Percentiles rank a stretch among this genome's conserved stretches.
Conservation (phyloP, 2,329 filamentous ascomycete genomes). For the Pyrenophora teres region DNA sequence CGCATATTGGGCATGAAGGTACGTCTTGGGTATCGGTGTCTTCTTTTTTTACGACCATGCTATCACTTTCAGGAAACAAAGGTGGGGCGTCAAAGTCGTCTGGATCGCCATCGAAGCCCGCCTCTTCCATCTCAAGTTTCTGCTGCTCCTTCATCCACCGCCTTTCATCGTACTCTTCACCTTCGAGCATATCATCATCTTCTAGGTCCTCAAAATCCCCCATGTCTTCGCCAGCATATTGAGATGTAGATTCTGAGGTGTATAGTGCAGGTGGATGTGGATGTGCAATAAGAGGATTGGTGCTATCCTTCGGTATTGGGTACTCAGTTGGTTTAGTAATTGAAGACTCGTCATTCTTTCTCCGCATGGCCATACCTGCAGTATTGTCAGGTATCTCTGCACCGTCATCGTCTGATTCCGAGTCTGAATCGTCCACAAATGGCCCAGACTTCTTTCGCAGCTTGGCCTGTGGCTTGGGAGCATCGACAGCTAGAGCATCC, state of each 20-base stretch:
- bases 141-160: constrained; percentile 76
- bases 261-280: constrained; percentile 36
- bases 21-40: constrained; percentile 23
- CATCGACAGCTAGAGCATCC: constrained; percentile 10
- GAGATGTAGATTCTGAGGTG: constrained; percentile 56
- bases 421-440: constrained; percentile 74
- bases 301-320: constrained; percentile 12
- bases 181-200: constrained; percentile 62
- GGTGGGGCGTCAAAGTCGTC: constrained; percentile 59
- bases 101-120: constrained; percentile 40
- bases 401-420: constrained; percentile 59
- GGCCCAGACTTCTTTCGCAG: constrained; percentile 57
- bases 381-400: constrained; percentile 11
- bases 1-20: constrained; percentile 77
- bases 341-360: constrained; percentile 14
- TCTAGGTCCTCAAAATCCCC: constrained; percentile 63
- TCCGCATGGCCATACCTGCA: constrained; percentile 30
- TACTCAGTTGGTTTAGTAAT: constrained; percentile 31
- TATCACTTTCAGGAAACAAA: constrained; percentile 38
- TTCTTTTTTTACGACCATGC: constrained; percentile 6
- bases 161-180: constrained; percentile 57
- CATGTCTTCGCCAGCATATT: constrained; percentile 53
- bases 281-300: constrained; percentile 1
- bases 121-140: constrained; percentile 57
- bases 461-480: constrained; percentile 15